Evolutionary conservation across 441 rosid genomes (phyloP).

Genomic region (Pelargonium citronellum): DNA sequence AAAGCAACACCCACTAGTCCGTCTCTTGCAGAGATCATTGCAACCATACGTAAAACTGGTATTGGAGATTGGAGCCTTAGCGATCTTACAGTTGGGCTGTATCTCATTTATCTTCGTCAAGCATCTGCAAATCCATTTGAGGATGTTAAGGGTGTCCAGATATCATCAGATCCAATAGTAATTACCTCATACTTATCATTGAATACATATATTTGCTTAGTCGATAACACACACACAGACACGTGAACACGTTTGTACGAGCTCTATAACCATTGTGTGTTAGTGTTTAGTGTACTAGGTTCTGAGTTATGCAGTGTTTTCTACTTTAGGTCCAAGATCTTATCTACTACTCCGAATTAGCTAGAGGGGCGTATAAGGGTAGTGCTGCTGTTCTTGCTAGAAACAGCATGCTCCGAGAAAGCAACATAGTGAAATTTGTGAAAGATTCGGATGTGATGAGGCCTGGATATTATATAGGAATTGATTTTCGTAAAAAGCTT

Average conservation of each 20-base stretch:
- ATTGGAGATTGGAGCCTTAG: constrained; percentile 89
- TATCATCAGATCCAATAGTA: constrained; percentile 63
- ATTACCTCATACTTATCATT: constrained; percentile 22
- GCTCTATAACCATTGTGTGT: not conserved
- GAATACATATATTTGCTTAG: constrained; percentile 5
- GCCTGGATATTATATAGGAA: constrained; percentile 81
- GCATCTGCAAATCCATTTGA: constrained; percentile 57
- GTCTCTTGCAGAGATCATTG: constrained; percentile 66
- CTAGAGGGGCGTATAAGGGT: constrained; percentile 70
- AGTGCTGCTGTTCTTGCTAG: constrained; percentile 51
- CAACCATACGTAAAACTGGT: constrained; percentile 80
- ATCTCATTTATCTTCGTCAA: constrained; percentile 82
- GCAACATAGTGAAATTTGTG: constrained; percentile 62
- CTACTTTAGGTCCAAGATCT: constrained; percentile 67
- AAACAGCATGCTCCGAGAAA: constrained; percentile 77
- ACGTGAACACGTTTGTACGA: too few species aligned
- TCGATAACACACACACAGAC: not conserved
- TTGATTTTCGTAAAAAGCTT: constrained; percentile 70
- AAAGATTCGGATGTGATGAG: constrained; percentile 77
- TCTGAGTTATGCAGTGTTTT: constrained; percentile 12
- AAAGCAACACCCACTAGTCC: constrained; percentile 45
- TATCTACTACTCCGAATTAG: constrained; percentile 78
- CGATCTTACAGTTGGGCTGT: constrained; percentile 80
- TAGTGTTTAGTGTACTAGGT: not conserved
- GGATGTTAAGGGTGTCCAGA: constrained; percentile 61